Evolutionary conservation across 75 land plant genomes (phyloP).

Genomic region (Picea glauca): DNA sequence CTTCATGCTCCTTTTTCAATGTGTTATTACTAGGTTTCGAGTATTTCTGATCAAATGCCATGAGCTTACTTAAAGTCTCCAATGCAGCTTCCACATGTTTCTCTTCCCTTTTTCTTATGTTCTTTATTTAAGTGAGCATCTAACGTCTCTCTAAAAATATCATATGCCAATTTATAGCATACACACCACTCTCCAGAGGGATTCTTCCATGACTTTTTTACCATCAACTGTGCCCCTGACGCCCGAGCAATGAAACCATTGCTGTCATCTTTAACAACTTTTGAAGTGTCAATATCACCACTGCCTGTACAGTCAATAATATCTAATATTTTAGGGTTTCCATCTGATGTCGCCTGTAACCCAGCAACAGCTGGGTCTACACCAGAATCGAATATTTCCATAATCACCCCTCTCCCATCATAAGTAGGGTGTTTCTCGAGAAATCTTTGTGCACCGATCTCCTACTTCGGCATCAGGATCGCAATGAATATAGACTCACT

Average conservation of each 20-base stretch:
- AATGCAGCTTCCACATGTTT: conserved; percentile 70
- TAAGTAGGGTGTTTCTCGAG: conserved; percentile 69
- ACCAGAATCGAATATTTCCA: conserved; percentile 96
- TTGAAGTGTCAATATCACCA: conserved; percentile 93
- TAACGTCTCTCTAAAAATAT: conserved; percentile 66
- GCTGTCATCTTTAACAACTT: conserved; percentile 72
- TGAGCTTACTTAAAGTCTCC: conserved; percentile 57
- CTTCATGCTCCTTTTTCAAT: conserved; percentile 67
- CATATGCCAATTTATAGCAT: conserved; percentile 75
- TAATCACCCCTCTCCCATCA: conserved; percentile 86
- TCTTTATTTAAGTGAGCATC: conserved; percentile 73
- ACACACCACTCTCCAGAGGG: conserved; percentile 93
- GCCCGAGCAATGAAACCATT: conserved; percentile 74
- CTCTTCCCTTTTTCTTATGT: conserved; percentile 75
- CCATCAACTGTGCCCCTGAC: conserved; percentile 64
- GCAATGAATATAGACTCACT: conserved; percentile 64
- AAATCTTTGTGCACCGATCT: conserved; percentile 90
- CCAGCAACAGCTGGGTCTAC: conserved; percentile 95
- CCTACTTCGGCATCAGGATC: conserved; percentile 95
- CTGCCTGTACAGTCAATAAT: conserved; percentile 94
- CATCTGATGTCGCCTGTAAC: conserved; percentile 80
- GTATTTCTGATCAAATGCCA: conserved; percentile 84
- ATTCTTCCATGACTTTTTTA: conserved; percentile 80
- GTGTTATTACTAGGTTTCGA: conserved; percentile 46
- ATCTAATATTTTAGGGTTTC: conserved; percentile 87